Evolutionary conservation across 2,329 filamentous ascomycete species (phyloP).

Genomic region (Talaromyces verruculosus): DNA sequence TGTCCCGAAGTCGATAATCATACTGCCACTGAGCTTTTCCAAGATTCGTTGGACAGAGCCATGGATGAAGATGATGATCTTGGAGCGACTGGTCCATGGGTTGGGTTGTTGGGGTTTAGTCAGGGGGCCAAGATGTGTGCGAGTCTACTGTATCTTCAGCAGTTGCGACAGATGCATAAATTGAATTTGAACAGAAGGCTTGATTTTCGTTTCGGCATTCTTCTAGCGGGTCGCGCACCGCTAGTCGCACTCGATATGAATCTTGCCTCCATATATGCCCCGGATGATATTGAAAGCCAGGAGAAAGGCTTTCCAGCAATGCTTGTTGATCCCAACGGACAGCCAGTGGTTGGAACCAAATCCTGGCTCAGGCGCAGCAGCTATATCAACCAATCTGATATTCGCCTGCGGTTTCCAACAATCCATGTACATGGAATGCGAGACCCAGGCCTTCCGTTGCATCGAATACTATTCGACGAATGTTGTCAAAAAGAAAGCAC

Average conservation of each 20-base stretch:
- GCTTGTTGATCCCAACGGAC: slow-evolving; percentile 23
- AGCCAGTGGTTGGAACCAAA: slow-evolving; percentile 37
- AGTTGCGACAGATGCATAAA: slow-evolving; percentile 43
- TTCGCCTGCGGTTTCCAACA: slow-evolving; percentile 55
- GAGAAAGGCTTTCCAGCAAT: not conserved
- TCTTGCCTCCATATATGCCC: slow-evolving; percentile 7
- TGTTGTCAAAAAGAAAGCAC: slow-evolving; percentile 60
- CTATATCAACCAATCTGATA: not conserved
- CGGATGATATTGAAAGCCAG: not conserved
- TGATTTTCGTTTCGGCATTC: slow-evolving; percentile 60
- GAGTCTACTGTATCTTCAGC: slow-evolving; percentile 62
- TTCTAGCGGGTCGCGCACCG: slow-evolving; percentile 63
- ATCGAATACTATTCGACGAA: slow-evolving; percentile 55
- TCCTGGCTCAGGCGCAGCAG: not conserved
- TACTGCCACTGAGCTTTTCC: slow-evolving; percentile 43
- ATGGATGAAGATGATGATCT: slow-evolving; percentile 54
- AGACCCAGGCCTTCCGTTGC: slow-evolving; percentile 61
- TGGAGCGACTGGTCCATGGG: slow-evolving; percentile 57
- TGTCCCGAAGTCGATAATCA: slow-evolving; percentile 55
- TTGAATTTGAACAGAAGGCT: slow-evolving; percentile 23
- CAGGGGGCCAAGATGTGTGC: slow-evolving; percentile 65
- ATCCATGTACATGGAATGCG: slow-evolving; percentile 67
- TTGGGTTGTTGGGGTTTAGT: slow-evolving; percentile 66
- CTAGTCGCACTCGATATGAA: slow-evolving; percentile 45
- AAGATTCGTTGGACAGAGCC: slow-evolving; percentile 24